These are phyloP conservation scores for Wallacemonas collosoma DNA, from an alignment of 208 protist species.

Conservation along the genomic window DNA sequence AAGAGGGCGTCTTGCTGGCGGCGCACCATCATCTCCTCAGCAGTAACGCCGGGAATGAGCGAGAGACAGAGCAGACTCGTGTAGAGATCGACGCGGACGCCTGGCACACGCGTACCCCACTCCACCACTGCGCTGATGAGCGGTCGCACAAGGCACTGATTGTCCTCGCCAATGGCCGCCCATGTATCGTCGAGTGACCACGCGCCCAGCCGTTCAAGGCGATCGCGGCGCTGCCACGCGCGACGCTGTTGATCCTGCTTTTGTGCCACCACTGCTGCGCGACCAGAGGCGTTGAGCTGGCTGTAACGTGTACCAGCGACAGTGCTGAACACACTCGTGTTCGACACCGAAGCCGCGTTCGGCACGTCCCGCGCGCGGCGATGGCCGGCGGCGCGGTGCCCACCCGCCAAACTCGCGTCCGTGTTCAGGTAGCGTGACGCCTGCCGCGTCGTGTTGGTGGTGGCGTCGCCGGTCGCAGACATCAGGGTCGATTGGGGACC, in stretches of 20 bases:
- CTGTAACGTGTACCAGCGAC: constrained; percentile 10
- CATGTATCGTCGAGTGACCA: constrained; percentile 3
- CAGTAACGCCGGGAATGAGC: constrained; percentile 51
- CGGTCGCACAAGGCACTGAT: constrained; percentile 41
- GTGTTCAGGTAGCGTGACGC: too few relatives aligned
- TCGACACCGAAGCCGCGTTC: not conserved
- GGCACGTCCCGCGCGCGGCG: not conserved
- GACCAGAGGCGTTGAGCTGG: constrained; percentile 1
- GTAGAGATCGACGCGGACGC: constrained; percentile 62
- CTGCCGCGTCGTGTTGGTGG: not conserved
- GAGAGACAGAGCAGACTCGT: constrained; percentile 51
- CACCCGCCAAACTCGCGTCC: too few relatives aligned
- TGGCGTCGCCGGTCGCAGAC: not conserved
- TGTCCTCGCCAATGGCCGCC: constrained; percentile 7
- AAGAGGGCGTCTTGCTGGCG: constrained; percentile 65
- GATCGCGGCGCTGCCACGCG: constrained; percentile 2
- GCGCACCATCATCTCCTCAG: constrained; percentile 71
- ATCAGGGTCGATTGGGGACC: not conserved
- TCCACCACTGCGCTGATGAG: constrained; percentile 59
- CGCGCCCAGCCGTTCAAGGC: constrained; percentile 9
- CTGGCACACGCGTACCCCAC: constrained; percentile 50
- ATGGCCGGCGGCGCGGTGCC: not conserved
- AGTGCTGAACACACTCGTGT: constrained; percentile 7
- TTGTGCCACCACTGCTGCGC: not conserved
- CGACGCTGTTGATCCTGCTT: constrained; percentile 1